Base-by-base conservation (phyloP, 2,329 filamentous ascomycete species). In the Phialophora verrucosa region DNA sequence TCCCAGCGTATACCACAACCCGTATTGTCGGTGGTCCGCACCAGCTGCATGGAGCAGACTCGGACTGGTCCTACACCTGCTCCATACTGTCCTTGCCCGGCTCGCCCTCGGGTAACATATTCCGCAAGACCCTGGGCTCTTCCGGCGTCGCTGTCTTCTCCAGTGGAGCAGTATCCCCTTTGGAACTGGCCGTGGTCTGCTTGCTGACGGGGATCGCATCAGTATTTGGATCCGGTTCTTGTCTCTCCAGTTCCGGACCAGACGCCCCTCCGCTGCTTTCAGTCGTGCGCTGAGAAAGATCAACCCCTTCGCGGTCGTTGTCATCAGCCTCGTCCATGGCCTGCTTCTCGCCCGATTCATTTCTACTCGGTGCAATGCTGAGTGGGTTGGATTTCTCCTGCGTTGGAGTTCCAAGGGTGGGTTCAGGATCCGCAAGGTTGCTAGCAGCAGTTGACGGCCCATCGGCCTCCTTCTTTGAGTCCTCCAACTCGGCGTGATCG, bases 371-470 rank as follows among this genome's bases (percentile, higher is more conserved):
- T 17, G 25, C 53, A 17, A 63, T 27, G 31, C 62, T 69, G 12
- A 69, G 51, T 6, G 69, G 70, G 60, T 71, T 66, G 5, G 68
- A 74, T 44, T 75, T 76, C 50, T 76, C 74, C 59, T 76, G 73
- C 58, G 74, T 72, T 17, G 74, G 71, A 44, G 72, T 74, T 17
- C 76, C 75, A 31, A 81, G 80, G 4, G 76, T 73, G 5, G 78
- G 75, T 63, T 79, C 78, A 6, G 78, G 75, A 62, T 79, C 78
- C 25, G 73, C 73, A 6, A 74, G 63, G 69, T 70, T 70, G 14
- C 76, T 74, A 6, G 76, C 76, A 69, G 75, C 73, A 7, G 71
- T 35, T 56, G 63, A 53, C 17, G 64, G 60, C 35, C 58, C 50
- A 50, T 71, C 64, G 7, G 65, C 55, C 20, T 62, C 54, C 35